Evolutionary conservation across 768 basidiomycete species (phyloP).

Genomic region (Mrakia frigida): DNA sequence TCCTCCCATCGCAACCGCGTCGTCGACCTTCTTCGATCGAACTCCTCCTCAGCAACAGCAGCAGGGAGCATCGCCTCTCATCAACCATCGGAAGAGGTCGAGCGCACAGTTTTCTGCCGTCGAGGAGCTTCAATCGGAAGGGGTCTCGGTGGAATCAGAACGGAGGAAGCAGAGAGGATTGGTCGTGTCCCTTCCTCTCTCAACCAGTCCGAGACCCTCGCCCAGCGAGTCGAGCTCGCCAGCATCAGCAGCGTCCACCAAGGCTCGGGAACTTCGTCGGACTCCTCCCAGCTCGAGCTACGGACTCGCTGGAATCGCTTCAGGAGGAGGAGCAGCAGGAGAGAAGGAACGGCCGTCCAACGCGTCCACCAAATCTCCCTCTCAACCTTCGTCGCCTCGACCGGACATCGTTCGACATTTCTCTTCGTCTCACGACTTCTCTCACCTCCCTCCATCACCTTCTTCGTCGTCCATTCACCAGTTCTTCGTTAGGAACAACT

Average conservation of each 20-base stretch:
- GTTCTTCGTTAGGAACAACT: conserved; percentile 14
- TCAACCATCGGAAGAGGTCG: not conserved
- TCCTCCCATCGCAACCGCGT: not conserved
- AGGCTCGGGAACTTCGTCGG: conserved; percentile 9
- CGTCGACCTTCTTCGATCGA: not conserved
- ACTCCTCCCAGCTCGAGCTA: conserved; percentile 3
- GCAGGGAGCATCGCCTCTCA: not conserved
- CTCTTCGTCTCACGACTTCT: conserved; percentile 27
- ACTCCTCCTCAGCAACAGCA: not conserved
- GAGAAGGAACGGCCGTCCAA: conserved; percentile 10
- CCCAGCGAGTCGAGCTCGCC: not conserved
- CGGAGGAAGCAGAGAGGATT: conserved; percentile 4
- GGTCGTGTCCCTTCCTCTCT: conserved; percentile 4
- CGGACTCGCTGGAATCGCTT: not conserved
- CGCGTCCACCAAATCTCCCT: not conserved
- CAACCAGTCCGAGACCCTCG: not conserved
- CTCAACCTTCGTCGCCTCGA: conserved; percentile 16
- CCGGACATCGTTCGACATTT: conserved; percentile 27
- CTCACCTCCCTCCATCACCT: conserved; percentile 29
- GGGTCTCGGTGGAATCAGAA: not conserved
- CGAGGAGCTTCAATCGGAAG: not conserved
- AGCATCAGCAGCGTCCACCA: not conserved
- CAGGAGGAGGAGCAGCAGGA: not conserved
- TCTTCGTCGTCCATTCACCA: conserved; percentile 29
- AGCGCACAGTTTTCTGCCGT: not conserved